These are phyloP conservation scores for Sclerospora graminicola DNA, from an alignment of 352 stramenopile genomes.

Conservation along the genomic window DNA sequence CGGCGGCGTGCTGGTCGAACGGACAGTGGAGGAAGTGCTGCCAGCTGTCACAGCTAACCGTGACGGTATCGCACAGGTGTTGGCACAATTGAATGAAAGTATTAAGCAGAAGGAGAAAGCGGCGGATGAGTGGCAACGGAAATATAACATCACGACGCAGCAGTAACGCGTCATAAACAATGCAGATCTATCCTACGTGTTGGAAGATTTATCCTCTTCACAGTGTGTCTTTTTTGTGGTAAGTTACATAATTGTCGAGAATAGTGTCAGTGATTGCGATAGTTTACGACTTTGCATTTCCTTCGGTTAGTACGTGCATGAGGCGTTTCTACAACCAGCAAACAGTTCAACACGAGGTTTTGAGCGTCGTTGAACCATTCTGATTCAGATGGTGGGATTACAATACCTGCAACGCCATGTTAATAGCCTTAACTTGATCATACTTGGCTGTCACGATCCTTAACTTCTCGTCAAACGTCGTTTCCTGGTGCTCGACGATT, in stretches of 20 bases:
- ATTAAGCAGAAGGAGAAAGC: constrained; percentile 80
- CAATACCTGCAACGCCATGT: constrained; percentile 59
- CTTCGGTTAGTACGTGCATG: constrained; percentile 38
- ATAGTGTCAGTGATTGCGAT: no score
- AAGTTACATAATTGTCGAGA: no score
- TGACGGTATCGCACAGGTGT: constrained; percentile 68
- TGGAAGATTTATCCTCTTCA: no score
- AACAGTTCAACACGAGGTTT: neutral
- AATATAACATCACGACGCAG: constrained; percentile 82
- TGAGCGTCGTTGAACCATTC: no score
- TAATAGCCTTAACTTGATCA: constrained; percentile 71
- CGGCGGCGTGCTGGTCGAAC: constrained; percentile 93
- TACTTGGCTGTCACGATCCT: constrained; percentile 65
- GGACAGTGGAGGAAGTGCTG: constrained; percentile 92
- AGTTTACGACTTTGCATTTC: constrained; percentile 9
- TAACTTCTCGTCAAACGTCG: constrained; percentile 55
- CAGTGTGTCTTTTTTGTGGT: no score
- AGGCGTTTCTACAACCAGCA: constrained; percentile 34
- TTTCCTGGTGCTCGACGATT: constrained; percentile 62
- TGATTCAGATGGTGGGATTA: no score
- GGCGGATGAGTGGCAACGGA: constrained; percentile 80
- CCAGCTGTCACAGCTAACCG: constrained; percentile 83
- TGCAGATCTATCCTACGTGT: no score
- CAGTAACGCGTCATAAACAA: constrained; percentile 27
- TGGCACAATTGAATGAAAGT: constrained; percentile 59